A percentile compares a stretch with the other conserved stretches of the same genome.
Evolutionary conservation across 192 early-diverging fungal species (phyloP).

Genomic region (Allomyces macrogynus): DNA sequence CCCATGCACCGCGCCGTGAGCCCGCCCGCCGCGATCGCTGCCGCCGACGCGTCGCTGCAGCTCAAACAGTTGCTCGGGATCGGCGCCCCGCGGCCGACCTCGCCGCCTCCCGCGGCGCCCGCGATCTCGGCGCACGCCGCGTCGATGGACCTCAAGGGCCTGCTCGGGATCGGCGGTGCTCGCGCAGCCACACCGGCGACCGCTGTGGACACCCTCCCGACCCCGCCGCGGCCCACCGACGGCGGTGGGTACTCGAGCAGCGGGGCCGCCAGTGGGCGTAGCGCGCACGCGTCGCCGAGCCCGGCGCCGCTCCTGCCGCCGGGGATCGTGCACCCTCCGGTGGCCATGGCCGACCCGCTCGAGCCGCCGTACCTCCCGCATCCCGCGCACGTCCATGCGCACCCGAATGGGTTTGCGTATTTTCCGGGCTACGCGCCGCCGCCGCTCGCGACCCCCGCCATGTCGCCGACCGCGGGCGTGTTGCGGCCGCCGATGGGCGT

Average conservation of each 20-base stretch:
- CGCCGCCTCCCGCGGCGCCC: neutral
- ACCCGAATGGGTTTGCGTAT: too few species aligned
- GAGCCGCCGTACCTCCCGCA: too few species aligned
- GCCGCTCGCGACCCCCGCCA: too few species aligned
- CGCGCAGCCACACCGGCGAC: conserved; percentile 1
- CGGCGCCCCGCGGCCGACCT: neutral
- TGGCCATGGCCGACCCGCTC: neutral
- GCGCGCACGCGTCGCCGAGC: neutral
- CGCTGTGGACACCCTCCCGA: neutral
- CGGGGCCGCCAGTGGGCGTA: neutral
- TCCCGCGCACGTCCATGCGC: too few species aligned
- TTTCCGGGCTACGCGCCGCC: too few species aligned
- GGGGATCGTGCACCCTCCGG: neutral
- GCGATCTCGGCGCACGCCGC: conserved; percentile 7
- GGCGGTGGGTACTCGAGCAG: neutral
- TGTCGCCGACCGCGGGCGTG: too few species aligned
- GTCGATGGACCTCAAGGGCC: conserved; percentile 12
- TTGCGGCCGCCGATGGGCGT: too few species aligned
- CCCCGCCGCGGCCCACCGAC: neutral
- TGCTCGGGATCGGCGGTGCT: conserved; percentile 13
- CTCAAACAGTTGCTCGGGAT: neutral
- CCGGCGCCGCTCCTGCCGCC: neutral
- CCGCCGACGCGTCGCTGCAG: neutral
- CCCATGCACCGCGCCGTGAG: neutral
- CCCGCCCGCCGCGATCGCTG: neutral